Conservation (phyloP, 2,329 filamentous ascomycete genomes). For the Arthrobotrys iridis region DNA sequence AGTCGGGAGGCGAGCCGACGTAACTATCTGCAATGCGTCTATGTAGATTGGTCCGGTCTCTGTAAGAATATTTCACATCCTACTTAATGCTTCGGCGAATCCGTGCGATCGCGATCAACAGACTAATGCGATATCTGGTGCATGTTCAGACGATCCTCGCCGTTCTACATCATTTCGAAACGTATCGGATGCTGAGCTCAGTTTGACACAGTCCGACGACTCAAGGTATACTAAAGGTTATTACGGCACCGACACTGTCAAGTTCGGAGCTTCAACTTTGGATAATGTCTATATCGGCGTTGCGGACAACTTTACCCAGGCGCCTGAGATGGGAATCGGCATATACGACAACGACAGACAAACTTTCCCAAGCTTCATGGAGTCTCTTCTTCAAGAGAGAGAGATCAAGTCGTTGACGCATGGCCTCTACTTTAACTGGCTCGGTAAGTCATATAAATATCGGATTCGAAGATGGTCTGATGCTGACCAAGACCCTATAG, state of each 20-base stretch:
- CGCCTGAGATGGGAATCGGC: constrained; percentile 37
- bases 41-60: constrained; percentile 39
- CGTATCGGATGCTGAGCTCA: constrained; percentile 26
- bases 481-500: constrained; percentile 37
- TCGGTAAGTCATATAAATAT: constrained; percentile 14
- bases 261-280: constrained; percentile 14
- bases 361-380: constrained; percentile 45
- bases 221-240: constrained; percentile 26
- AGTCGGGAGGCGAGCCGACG: constrained; percentile 8
- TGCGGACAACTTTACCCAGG: constrained; percentile 43
- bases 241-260: constrained; percentile 41
- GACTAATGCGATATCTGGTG: neutral
- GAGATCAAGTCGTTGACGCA: constrained; percentile 39
- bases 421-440: constrained; percentile 36
- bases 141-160: constrained; percentile 5
- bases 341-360: constrained; percentile 37
- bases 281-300: constrained; percentile 49
- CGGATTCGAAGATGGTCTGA: neutral
- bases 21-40: constrained; percentile 40
- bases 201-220: constrained; percentile 23
- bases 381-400: constrained; percentile 25
- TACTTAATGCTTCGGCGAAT: too few species aligned
- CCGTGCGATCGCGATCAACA: neutral
- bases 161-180: constrained; percentile 26
- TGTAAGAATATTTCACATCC: neutral